Evolutionary conservation across 495 filamentous ascomycete genomes (phyloP).

Genomic region (Aspergillus campestris): DNA sequence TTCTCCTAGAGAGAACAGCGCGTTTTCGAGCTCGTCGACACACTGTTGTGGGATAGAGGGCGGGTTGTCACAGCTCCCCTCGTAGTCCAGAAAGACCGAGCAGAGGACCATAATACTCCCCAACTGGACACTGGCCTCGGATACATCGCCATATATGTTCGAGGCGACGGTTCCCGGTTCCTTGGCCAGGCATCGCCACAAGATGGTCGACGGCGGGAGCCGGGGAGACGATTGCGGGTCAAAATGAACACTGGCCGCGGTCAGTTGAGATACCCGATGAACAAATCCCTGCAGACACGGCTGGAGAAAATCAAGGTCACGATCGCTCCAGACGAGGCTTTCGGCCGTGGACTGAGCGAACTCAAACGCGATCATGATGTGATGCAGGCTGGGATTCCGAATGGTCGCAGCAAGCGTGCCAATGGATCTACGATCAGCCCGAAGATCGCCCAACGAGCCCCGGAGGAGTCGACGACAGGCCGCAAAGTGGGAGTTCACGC

Average conservation of each 20-base stretch:
- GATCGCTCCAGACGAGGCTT: conserved; percentile 5
- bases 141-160: conserved; percentile 1
- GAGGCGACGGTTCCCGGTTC: background rate
- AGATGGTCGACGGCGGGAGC: background rate
- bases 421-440: background rate
- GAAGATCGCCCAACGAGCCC: too few species aligned
- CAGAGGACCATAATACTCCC: conserved; percentile 1
- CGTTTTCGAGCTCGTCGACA: conserved; percentile 4
- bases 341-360: conserved; percentile 1
- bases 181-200: conserved; percentile 4
- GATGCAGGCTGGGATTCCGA: conserved; percentile 4
- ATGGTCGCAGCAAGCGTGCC: background rate
- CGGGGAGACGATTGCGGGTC: background rate
- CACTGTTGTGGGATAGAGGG: conserved; percentile 2
- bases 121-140: conserved; percentile 3
- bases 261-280: background rate
- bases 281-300: background rate
- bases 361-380: conserved; percentile 6
- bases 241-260: background rate
- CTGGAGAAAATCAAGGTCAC: conserved; percentile 1
- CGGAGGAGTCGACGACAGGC: conserved; percentile 3
- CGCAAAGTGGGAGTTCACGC: conserved; percentile 4
- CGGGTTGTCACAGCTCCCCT: background rate
- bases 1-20: conserved; percentile 2
- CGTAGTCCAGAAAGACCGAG: conserved; percentile 6